Evolutionary conservation across 176 grass and related monocot species (phyloP).

Genomic region (Otatea glauca): DNA sequence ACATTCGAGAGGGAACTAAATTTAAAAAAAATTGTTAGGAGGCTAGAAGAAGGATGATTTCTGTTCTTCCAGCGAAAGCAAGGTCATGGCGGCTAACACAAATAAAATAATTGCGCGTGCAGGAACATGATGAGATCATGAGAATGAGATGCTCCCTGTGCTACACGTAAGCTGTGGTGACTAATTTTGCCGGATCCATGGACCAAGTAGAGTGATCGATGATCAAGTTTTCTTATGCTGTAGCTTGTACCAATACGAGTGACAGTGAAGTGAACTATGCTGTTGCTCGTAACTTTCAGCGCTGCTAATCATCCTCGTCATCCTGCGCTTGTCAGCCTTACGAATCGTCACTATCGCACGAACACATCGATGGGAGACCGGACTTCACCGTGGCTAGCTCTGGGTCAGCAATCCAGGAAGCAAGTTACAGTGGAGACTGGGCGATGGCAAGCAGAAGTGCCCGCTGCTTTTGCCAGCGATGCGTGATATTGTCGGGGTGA

Average conservation of each 20-base stretch:
- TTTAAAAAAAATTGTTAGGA: too few species aligned
- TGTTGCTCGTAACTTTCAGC: neutral
- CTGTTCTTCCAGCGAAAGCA: too few species aligned
- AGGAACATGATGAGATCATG: too few species aligned
- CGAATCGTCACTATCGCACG: neutral
- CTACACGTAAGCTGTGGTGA: neutral
- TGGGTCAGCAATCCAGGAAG: neutral
- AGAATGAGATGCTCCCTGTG: too few species aligned
- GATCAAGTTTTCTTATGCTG: too few species aligned
- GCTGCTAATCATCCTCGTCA: neutral
- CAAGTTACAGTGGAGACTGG: neutral
- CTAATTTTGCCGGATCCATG: neutral
- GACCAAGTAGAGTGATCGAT: neutral
- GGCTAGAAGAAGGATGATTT: too few species aligned
- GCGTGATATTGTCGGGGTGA: neutral
- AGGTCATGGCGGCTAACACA: too few species aligned
- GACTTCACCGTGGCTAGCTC: neutral
- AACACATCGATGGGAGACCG: neutral
- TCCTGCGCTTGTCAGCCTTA: neutral
- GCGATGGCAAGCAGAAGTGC: neutral
- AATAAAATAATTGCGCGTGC: too few species aligned
- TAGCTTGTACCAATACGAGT: too few species aligned
- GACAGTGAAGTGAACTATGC: neutral
- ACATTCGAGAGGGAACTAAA: too few species aligned
- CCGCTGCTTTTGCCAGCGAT: neutral